These are phyloP conservation scores for Tylopilus cervinicoccineus DNA, from an alignment of 768 basidiomycete species.

Conservation along the genomic window DNA sequence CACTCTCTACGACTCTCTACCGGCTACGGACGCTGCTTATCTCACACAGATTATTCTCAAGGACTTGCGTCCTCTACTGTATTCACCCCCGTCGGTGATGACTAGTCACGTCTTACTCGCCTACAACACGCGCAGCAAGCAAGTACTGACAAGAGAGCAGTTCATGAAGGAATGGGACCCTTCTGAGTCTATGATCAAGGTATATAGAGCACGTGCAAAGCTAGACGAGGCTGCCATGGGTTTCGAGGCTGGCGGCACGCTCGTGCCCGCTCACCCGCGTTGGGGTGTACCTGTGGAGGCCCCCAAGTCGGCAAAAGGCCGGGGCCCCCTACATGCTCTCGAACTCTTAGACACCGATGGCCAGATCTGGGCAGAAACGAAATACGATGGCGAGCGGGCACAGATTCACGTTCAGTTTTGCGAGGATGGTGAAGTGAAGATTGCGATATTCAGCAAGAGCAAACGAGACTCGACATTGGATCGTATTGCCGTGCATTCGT, in stretches of 20 bases:
- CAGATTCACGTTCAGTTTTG: slow-evolving; percentile 77
- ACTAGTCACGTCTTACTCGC: slow-evolving; percentile 48
- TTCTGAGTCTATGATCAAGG: slow-evolving; percentile 44
- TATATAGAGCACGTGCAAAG: slow-evolving; percentile 53
- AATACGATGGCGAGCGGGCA: slow-evolving; percentile 94
- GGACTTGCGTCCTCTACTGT: slow-evolving; percentile 77
- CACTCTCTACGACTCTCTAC: slow-evolving; percentile 55
- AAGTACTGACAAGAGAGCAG: slow-evolving; percentile 51
- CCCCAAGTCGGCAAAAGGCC: slow-evolving; percentile 80
- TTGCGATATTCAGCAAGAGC: slow-evolving; percentile 87
- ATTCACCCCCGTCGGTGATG: slow-evolving; percentile 50
- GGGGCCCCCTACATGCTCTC: slow-evolving; percentile 54
- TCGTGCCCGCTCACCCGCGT: slow-evolving; percentile 33
- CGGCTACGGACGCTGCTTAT: slow-evolving; percentile 60
- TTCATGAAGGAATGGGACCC: slow-evolving; percentile 77
- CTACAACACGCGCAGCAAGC: slow-evolving; percentile 55
- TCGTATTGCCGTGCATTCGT: slow-evolving; percentile 59
- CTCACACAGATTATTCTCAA: slow-evolving; percentile 87
- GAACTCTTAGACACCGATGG: slow-evolving; percentile 27
- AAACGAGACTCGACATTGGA: slow-evolving; percentile 79
- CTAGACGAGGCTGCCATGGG: slow-evolving; percentile 53
- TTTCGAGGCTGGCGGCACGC: slow-evolving; percentile 34
- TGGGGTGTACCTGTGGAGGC: slow-evolving; percentile 68
- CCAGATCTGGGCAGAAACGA: slow-evolving; percentile 80
- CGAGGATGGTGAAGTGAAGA: slow-evolving; percentile 36